Evolutionary conservation across 495 filamentous ascomycete genomes (phyloP), one percentile per base, ranked within the genome.

Genomic region (Tuber indicum): DNA sequence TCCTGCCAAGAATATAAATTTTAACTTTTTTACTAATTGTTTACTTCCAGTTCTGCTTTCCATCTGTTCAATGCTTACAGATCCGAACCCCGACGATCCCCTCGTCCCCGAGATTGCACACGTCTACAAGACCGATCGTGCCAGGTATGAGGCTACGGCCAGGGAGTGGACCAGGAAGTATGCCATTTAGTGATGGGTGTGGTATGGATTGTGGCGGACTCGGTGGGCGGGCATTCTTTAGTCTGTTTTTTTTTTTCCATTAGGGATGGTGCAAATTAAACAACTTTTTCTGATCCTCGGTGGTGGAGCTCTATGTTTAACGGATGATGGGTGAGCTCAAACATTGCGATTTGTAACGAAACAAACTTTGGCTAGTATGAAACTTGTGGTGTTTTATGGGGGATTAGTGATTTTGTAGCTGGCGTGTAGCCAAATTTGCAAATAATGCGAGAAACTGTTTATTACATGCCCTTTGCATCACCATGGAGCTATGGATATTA

Each of bases 91-190:
- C 70, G 96, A 99, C 84, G 96, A 99, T 86, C 96, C 96, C 77
- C 90, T 99, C 76, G 96, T 99, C 72, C 96, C 96, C 74, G 96
- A 99, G 87, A 98, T 99, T 82, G 96, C 96, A 44, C 96, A 99
- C 83, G 96, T 99, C 83, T 99, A 99, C 92, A 99, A 99, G 92
- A 98, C 96, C 74, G 96, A 99, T 85, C 92, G 93, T 74, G 89
- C 91, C 75, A 89, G 94, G 83, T 99, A 99, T 86, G 96, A 99
- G 87, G 92, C 94, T 75, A 98, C 94, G 77, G 96, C 96, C 75
- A 90, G 96, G 83, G 96, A 99, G 86, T 98, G 96, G 96, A 99
- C 96, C 75, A 90, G 95, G 85, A 99, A 98, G 89, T 98, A 98
- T 86, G 96, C 96, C 82, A 95, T 97, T 84, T 94, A 89, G 77